Base-by-base conservation (phyloP, 2,329 filamentous ascomycete species). In the Zymoseptoria crescenta region DNA sequence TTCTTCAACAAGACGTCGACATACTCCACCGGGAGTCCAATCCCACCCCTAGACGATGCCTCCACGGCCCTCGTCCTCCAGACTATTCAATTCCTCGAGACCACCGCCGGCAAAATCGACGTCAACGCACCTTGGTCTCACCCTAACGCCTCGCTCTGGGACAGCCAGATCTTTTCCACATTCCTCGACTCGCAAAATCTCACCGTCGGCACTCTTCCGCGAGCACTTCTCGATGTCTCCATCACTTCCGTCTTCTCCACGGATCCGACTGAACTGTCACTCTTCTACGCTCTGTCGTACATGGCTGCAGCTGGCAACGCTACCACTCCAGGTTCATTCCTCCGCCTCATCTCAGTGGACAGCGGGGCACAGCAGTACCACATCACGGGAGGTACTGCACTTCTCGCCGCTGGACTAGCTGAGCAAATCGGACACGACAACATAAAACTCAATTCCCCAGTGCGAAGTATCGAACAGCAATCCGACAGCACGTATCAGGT, bases 271-370 rank as follows among this genome's bases (percentile, higher is more conserved):
- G 58, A 64, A 24, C 52, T 62, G 2, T 64, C 62, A 1, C 49
- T 63, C 8, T 56, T 64, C 19, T 64, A 64, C 30, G 58, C 57
- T 8, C 52, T 64, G 4, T 54, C 59, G 1, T 65, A 66, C 52
- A 55, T 65, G 13, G 61, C 60, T n/a, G 55, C 56, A 19, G 63
- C 63, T 3, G 61, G 62, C 19, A 65, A 65, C 54, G 52, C 48
- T 10, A 65, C 56, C 24, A 49, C 56, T 2, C 55, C 48, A 16
- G 62, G 62, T 0, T 55, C 58, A 7, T 59, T 64, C 29, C 52
- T 63, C 24, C 58, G 60, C n/a, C 55, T 63, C 10, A 59, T 58
- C 28, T 50, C 49, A 5, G 56, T 56, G 19, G 29, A 30, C 13
- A 51, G 29, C 13, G 62, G 62, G 7, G 53, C 55, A 3, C 62